A percentile compares a stretch with the other conserved stretches of the same genome.
Conservation (phyloP, 1,284 basidiomycete species). For the Rhodotorula sp. region DNA sequence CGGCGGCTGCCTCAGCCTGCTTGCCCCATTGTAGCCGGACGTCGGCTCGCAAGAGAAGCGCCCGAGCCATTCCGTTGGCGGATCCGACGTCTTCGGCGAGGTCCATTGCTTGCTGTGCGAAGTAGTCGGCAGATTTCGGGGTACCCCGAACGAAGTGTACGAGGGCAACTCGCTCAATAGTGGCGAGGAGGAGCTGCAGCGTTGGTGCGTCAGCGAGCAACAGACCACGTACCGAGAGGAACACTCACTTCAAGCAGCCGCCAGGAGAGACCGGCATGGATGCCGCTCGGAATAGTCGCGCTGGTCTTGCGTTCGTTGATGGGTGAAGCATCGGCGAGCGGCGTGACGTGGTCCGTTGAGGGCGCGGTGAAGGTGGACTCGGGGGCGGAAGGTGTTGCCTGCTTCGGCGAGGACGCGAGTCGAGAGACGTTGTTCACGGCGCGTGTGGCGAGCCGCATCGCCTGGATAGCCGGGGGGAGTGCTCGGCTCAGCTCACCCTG, state of each 20-base stretch:
- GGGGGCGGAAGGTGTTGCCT: neutral
- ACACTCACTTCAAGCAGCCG: conserved; percentile 60
- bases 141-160: conserved; percentile 70
- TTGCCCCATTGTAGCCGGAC: conserved; percentile 63
- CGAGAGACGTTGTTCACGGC: conserved; percentile 69
- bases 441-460: conserved; percentile 74
- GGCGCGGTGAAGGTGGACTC: conserved; percentile 7
- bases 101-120: conserved; percentile 67
- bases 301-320: conserved; percentile 1
- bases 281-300: neutral
- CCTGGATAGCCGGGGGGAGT: conserved; percentile 63
- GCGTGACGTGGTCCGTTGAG: conserved; percentile 10
- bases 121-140: conserved; percentile 75
- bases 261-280: conserved; percentile 64
- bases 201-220: neutral
- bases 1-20: conserved; percentile 52
- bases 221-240: too few relatives aligned
- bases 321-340: conserved; percentile 44
- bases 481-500: conserved; percentile 67
- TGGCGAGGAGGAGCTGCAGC: conserved; percentile 58
- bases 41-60: conserved; percentile 64
- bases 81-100: conserved; percentile 66
- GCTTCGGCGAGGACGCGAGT: conserved; percentile 46
- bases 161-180: conserved; percentile 62
- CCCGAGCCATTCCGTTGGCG: conserved; percentile 62